Base-by-base conservation (phyloP, 1,284 basidiomycete species). In the Tylopilus sp. region DNA sequence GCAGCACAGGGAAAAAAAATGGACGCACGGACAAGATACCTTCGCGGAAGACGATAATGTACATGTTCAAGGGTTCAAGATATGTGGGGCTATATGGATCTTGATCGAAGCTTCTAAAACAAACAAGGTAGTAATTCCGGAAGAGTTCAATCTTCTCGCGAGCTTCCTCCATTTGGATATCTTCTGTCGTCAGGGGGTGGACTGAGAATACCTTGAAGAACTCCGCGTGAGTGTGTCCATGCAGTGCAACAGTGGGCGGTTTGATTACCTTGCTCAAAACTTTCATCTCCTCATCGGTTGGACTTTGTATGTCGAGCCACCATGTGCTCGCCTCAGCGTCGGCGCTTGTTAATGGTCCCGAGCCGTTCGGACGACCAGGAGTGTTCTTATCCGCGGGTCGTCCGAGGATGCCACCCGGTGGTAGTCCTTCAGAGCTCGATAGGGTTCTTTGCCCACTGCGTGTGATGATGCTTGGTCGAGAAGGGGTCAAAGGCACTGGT, bases 141-240 rank as follows among this genome's bases (percentile, higher is more conserved):
- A 99, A 99, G 16, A 99, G 81, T 69, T 99, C 97, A 60, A 99
- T 99, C 78, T 99, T 99, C 72, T 99, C 97, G 60, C 97, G 91
- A 33, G 95, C 92, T 74, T 99, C 97, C 69, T 99, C 96, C 87
- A 98, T 97, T 61, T 94, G 84, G 64, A 99, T 99, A 76, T 99
- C 97, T 74, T 99, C 97, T 13, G 95, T 97, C 6, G 97, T 99
- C 55, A 99, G 78, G 4, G 97, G 97, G 72, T 99, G 97, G 63
- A 99, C 97, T 13, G 82, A 83, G 71, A 98, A 99, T 12, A 95
- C 93, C 92, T 95, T 57, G 11, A 23, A 23, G 21, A 23, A 23
- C 35, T 30, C 35, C 37, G 37, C 47, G 44, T 52, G 44, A 66
- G 54, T 30, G 30, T 10, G 36, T 10, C 30, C n/a, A 19, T 45